Evolutionary conservation across 208 protist genomes (phyloP), one percentile per base, ranked within the genome.

Genomic region (Wallacemonas rigidus): DNA sequence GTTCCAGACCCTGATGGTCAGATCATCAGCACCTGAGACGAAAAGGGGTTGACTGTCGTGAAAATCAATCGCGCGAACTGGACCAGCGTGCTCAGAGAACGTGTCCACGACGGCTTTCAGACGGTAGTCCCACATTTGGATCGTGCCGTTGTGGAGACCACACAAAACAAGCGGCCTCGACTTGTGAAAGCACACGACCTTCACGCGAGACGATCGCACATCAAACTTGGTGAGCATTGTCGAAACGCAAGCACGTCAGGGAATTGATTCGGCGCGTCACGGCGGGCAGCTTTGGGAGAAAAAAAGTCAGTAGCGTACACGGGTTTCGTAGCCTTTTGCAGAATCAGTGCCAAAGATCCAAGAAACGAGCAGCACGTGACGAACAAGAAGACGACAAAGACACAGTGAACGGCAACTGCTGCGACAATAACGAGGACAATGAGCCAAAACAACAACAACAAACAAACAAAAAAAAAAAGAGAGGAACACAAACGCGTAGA

Each of bases 101-200:
- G 90, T 89, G 67, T 99, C 98, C 14, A 99, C 81, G 9, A 98
- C 88, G 6, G 95, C 98, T 58, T 97, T 96, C 88, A 99, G 99
- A 48, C 97, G 87, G 80, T 99, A 99, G 81, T 99, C 99, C 96
- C 98, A 99, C 15, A 99, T 93, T 81, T 99, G 98, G 39, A 99
- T 99, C 7, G 93, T 83, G 62, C 99, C 99, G 74, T 98, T 99
- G 86, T 99, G 98, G 17, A 99, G 85, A 9, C 88, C 95, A 36
- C 97, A 98, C 2, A 99, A 80, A n/a, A 99, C 90, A 98, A 98
- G 99, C 11, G 98, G 96, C 14, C 98, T 71, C 35, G 87, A 90
- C 43, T 96, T 97, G 90, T 99, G 99, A 77, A 99, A 99, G 69
- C 90, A 89, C 14, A 99, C 76, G 4, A 97, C 98, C 85, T 99